phyloP scores from a whole-genome alignment of 2,329 filamentous ascomycete species.

The Cladophialophora yegresii region DNA sequence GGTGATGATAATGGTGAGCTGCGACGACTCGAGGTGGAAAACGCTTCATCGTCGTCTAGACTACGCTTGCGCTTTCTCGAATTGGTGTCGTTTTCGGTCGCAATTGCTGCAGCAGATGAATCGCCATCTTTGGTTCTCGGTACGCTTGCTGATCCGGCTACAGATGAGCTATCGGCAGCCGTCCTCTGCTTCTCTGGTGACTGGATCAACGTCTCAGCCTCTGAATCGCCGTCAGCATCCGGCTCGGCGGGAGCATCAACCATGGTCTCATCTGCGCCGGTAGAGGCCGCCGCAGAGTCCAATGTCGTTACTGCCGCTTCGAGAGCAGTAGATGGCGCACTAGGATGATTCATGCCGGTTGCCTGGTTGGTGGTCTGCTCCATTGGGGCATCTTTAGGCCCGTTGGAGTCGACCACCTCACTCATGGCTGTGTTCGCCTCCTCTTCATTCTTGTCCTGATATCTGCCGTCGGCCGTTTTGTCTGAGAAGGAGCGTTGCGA shows the following conservation, averaged over 20 bases:
- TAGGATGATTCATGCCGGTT: slow-evolving; percentile 6
- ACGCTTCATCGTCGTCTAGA: slow-evolving; percentile 22
- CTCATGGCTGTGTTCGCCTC: slow-evolving; percentile 29
- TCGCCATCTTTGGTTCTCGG: slow-evolving; percentile 19
- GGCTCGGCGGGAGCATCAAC: slow-evolving; percentile 18
- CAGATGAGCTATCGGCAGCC: slow-evolving; percentile 36
- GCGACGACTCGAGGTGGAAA: slow-evolving; percentile 32
- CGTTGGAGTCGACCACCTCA: slow-evolving; percentile 21
- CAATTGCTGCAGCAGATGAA: slow-evolving; percentile 19
- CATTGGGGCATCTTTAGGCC: slow-evolving; percentile 20
- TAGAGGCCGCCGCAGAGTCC: not conserved
- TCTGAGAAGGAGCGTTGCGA: slow-evolving; percentile 29
- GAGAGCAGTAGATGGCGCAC: slow-evolving; percentile 6
- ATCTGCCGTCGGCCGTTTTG: slow-evolving; percentile 31
- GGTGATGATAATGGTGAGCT: slow-evolving; percentile 38
- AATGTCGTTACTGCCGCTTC: slow-evolving; percentile 18
- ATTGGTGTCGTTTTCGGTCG: slow-evolving; percentile 30
- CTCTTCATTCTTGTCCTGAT: slow-evolving; percentile 32
- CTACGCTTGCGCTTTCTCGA: slow-evolving; percentile 37
- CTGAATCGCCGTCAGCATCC: slow-evolving; percentile 48
- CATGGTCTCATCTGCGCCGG: slow-evolving; percentile 38
- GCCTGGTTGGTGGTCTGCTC: slow-evolving; percentile 13
- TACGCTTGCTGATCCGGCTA: slow-evolving; percentile 17
- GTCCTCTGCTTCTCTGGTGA: slow-evolving; percentile 52
- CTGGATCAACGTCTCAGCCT: slow-evolving; percentile 54